Conservation (phyloP, 2,329 filamentous ascomycete species). For the Exophiala dermatitidis region DNA sequence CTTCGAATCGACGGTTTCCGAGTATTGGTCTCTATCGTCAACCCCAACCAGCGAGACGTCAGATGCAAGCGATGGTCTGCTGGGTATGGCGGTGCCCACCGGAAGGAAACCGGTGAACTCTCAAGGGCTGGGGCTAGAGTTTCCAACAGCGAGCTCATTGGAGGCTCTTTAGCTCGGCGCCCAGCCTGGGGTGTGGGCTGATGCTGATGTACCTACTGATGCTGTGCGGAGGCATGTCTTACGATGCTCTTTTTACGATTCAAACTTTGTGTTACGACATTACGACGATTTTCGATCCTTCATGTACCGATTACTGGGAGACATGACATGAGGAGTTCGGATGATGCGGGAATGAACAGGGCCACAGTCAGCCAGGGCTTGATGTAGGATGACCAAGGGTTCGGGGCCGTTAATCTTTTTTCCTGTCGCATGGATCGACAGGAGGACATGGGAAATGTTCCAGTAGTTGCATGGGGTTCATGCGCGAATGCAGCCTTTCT, state of each 20-base stretch:
- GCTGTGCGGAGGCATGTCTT: slow-evolving; percentile 6
- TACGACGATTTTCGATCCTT: background rate
- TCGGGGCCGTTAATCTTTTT: background rate
- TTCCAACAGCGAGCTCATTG: slow-evolving; percentile 5
- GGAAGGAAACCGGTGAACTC: slow-evolving; percentile 6
- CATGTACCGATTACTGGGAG: background rate
- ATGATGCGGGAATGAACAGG: background rate
- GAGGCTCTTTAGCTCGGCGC: slow-evolving; percentile 5
- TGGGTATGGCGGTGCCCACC: slow-evolving; percentile 5
- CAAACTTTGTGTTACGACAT: background rate
- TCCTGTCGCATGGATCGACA: background rate
- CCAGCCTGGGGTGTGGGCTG: slow-evolving; percentile 3
- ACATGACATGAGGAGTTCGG: background rate
- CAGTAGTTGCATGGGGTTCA: background rate
- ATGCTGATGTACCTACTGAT: background rate
- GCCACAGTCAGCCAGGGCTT: background rate
- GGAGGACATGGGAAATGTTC: background rate
- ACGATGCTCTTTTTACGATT: background rate
- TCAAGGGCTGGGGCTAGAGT: slow-evolving; percentile 5
- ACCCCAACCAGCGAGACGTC: slow-evolving; percentile 14
- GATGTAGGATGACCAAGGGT: background rate
- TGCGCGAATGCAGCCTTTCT: too few species aligned
- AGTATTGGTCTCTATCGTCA: slow-evolving; percentile 14
- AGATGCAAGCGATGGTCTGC: slow-evolving; percentile 1
- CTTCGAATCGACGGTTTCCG: slow-evolving; percentile 18